phyloP scores from a whole-genome alignment of 2,329 filamentous ascomycete species.

The Cladosporium cucumerinum region DNA sequence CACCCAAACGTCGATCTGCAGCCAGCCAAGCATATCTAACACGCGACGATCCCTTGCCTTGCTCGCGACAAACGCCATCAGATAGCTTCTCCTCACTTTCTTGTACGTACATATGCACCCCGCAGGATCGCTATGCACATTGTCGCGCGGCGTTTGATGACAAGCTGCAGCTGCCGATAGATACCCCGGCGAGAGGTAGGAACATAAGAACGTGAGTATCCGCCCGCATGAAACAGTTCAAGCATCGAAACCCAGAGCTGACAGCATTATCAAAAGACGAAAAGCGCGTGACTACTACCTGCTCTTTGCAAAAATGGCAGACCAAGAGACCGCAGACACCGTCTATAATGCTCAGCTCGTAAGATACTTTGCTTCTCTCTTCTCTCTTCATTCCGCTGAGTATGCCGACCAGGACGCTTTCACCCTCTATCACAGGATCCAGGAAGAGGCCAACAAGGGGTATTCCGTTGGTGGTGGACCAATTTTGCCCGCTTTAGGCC shows the following conservation, averaged over 20 bases:
- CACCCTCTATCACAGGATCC: conserved; percentile 27
- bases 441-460: conserved; percentile 22
- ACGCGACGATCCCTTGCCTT: background rate
- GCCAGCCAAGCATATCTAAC: background rate
- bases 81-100: conserved; percentile 9
- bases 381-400: conserved; percentile 19
- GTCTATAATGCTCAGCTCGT: conserved; percentile 30
- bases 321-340: background rate
- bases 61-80: background rate
- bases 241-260: conserved; percentile 4
- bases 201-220: conserved; percentile 8
- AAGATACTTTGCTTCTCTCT: conserved; percentile 19
- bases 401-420: conserved; percentile 28
- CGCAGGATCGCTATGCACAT: conserved; percentile 6
- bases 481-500: conserved; percentile 69
- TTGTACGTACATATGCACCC: conserved; percentile 16
- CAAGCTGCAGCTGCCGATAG: conserved; percentile 2
- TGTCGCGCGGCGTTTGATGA: background rate
- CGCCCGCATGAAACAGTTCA: background rate
- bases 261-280: conserved; percentile 13
- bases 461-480: conserved; percentile 32
- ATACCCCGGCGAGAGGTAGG: background rate
- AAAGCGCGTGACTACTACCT: background rate
- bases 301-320: conserved; percentile 2
- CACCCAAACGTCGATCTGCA: background rate